Evolutionary conservation across 129 eudicot genomes (phyloP), one percentile per base, ranked within the genome.

Genomic region (Flaveria sonorensis): DNA sequence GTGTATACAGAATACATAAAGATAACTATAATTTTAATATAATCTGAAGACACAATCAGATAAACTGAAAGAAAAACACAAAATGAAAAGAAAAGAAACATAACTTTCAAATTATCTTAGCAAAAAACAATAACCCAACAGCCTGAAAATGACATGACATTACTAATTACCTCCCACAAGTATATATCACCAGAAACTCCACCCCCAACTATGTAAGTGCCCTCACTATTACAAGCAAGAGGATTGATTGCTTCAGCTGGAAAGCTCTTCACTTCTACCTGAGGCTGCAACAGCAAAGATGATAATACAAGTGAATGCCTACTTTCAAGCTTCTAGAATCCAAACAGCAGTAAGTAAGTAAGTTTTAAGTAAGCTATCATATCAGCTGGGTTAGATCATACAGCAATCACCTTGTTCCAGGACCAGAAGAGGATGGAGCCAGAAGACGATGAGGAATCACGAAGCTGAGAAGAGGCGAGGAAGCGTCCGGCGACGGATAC

Each of bases 361-460:
- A n/a, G n/a, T n/a, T n/a, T n/a, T n/a, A n/a, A n/a, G n/a, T n/a
- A n/a, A n/a, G n/a, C n/a, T n/a, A n/a, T n/a, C n/a, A n/a, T n/a
- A n/a, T n/a, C n/a, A n/a, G n/a, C n/a, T n/a, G n/a, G n/a, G n/a
- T n/a, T n/a, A n/a, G n/a, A n/a, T n/a, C n/a, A n/a, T n/a, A n/a
- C n/a, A n/a, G n/a, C 18, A 64, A 18, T 24, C 55, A 93, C 98
- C 96, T 93, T 93, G 82, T 83, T 88, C 94, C 92, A 90, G 3
- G 98, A 93, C 98, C 98, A 93, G 78, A 72, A 90, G 75, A 90
- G 83, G 30, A 93, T 43, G 68, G 96, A 88, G 0, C 98, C 96
- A 57, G 96, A 88, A 26, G 87, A 67, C 10, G 96, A 76, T 39
- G 93, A 77, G 4, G 92, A 48, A 40, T 90, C 88, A 24, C 95